These are phyloP conservation scores for Penicillium fimorum DNA, from an alignment of 495 filamentous ascomycete species.

Conservation along the genomic window DNA sequence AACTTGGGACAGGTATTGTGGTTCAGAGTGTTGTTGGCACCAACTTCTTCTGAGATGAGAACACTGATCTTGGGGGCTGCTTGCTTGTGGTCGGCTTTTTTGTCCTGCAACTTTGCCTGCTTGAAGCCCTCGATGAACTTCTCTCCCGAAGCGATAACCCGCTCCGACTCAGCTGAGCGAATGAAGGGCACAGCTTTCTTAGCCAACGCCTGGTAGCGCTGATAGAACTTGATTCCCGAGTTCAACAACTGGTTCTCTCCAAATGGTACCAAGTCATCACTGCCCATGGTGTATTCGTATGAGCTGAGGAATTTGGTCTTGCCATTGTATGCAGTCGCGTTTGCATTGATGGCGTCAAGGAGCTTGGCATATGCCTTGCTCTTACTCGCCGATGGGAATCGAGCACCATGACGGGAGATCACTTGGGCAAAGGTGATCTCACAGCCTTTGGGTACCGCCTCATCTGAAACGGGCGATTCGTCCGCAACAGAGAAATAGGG, in stretches of 20 bases:
- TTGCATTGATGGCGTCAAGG: slow-evolving; percentile 59
- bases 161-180: slow-evolving; percentile 64
- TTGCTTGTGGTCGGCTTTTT: slow-evolving; percentile 28
- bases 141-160: slow-evolving; percentile 70
- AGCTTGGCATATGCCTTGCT: slow-evolving; percentile 52
- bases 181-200: slow-evolving; percentile 61
- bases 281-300: slow-evolving; percentile 71
- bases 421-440: slow-evolving; percentile 73
- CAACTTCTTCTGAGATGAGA: slow-evolving; percentile 59
- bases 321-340: slow-evolving; percentile 53
- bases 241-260: slow-evolving; percentile 72
- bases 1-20: slow-evolving; percentile 68
- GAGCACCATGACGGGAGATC: slow-evolving; percentile 79
- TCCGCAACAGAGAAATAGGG: slow-evolving; percentile 67
- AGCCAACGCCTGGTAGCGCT: slow-evolving; percentile 62
- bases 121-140: slow-evolving; percentile 74
- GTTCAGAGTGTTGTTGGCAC: slow-evolving; percentile 74
- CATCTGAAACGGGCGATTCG: slow-evolving; percentile 56
- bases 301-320: slow-evolving; percentile 61
- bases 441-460: slow-evolving; percentile 58
- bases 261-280: slow-evolving; percentile 69
- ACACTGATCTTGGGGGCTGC: slow-evolving; percentile 56
- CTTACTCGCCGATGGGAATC: slow-evolving; percentile 70
- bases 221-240: slow-evolving; percentile 72
- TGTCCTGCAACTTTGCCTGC: slow-evolving; percentile 49